Base-by-base conservation (phyloP, 202 grass and related monocot genomes). In the Hordeum pubiflorum region DNA sequence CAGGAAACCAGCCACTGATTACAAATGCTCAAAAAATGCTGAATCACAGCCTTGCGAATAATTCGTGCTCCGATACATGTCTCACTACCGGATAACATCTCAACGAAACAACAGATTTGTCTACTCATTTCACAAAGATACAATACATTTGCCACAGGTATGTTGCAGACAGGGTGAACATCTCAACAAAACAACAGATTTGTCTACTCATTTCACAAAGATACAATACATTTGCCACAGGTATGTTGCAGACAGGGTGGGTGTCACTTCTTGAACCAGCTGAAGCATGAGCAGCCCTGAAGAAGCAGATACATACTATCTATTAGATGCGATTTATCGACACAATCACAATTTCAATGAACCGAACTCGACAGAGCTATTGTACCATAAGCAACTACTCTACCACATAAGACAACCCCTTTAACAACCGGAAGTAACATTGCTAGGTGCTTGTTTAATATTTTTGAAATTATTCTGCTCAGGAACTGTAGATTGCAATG, bases 231-330 rank as follows among this genome's bases (percentile, higher is more conserved):
- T 39, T 57, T 18, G 17, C 39, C 62, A 63, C 17, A 56, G 32
- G 69, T 67, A 76, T 26, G 55, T 76, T 27, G n/a, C 6, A 48
- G 60, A 48, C 10, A 63, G 29, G 40, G 66, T 59, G 31, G 34
- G 6, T 54, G 27, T 92, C 72, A 87, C 69, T 88, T 91, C 58
- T 77, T 91, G 75, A 89, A 82, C 94, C 94, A 97, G 77, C 90
- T 21, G 73, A 98, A 94, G 86, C 95, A 98, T 21, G 87, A 92
- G 69, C 87, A 94, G 38, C 83, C 72, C 91, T 97, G 86, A 65
- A 76, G 88, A 86, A 69, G 61, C 57, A 75, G 26, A 10, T 11
- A 23, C 21, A 11, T 23, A 63, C 14, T 52, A 18, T 20, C 14
- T 69, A 29, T 74, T 60, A 41, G 82, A 40, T 15, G 74, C 7